Percentiles rank a stretch among this genome's conserved stretches.
Evolutionary conservation across 1,139 yeast genomes (phyloP).

Genomic region (Sugiyamaella grinbergsii): DNA sequence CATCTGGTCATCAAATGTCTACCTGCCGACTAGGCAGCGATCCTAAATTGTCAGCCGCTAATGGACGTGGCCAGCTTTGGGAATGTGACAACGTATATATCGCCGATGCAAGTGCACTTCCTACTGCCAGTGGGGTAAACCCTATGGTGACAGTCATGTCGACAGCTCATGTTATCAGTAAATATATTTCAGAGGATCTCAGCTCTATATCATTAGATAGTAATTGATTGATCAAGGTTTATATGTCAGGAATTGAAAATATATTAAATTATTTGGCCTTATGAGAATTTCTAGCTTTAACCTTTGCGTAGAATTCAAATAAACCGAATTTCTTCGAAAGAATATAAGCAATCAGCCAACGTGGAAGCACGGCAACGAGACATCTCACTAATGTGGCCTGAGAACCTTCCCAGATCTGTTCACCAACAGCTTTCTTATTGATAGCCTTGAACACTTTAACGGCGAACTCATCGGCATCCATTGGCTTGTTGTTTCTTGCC

Average conservation of each 20-base stretch:
- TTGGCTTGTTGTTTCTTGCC: slow-evolving; percentile 63
- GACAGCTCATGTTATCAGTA: slow-evolving; percentile 36
- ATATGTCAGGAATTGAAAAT: too few species aligned
- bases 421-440: slow-evolving; percentile 48
- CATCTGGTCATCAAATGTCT: slow-evolving; percentile 66
- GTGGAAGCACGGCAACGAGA: slow-evolving; percentile 49
- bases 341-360: slow-evolving; percentile 51
- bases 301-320: slow-evolving; percentile 25
- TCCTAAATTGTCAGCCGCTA: slow-evolving; percentile 45
- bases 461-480: slow-evolving; percentile 61
- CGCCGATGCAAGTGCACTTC: slow-evolving; percentile 60
- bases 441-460: slow-evolving; percentile 52
- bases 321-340: slow-evolving; percentile 55
- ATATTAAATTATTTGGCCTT: neutral
- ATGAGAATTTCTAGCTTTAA: slow-evolving; percentile 14
- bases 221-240: neutral
- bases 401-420: slow-evolving; percentile 58
- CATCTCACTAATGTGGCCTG: slow-evolving; percentile 47
- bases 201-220: neutral
- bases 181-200: slow-evolving; percentile 34
- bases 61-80: slow-evolving; percentile 52
- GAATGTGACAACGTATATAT: slow-evolving; percentile 58
- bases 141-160: slow-evolving; percentile 46
- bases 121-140: slow-evolving; percentile 62
- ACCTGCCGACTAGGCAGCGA: slow-evolving; percentile 58